phyloP scores from a whole-genome alignment of 192 early-diverging fungal genomes.

The Umbelopsis vinacea region DNA sequence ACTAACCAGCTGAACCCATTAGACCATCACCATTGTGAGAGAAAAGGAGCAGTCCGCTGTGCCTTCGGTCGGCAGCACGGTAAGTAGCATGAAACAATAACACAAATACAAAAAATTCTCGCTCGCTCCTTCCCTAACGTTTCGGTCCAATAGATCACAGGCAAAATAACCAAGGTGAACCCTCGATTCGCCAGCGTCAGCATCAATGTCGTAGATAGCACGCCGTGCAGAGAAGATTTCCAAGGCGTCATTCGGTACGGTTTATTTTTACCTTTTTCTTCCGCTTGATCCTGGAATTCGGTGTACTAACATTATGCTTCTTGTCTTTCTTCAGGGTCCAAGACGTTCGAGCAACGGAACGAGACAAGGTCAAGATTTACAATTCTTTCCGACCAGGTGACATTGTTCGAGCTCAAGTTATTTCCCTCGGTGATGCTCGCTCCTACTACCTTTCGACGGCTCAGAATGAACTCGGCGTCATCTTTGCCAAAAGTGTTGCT shows the following conservation, averaged over 20 bases:
- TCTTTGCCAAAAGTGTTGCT: conserved; percentile 87
- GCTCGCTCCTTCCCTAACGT: too few relatives aligned
- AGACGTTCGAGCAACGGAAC: conserved; percentile 93
- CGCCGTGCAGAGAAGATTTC: conserved; percentile 85
- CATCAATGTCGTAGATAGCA: conserved; percentile 88
- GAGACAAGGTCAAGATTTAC: conserved; percentile 92
- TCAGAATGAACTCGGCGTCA: conserved; percentile 91
- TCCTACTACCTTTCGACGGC: conserved; percentile 93
- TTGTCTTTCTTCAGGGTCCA: conserved; percentile 58
- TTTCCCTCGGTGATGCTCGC: conserved; percentile 92
- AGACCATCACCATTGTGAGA: conserved; percentile 61
- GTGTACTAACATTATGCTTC: too few relatives aligned
- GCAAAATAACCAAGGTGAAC: conserved; percentile 90
- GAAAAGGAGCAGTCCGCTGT: conserved; percentile 70
- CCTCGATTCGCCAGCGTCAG: conserved; percentile 82
- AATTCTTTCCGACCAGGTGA: conserved; percentile 93
- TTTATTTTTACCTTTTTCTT: neutral
- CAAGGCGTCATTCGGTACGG: conserved; percentile 81
- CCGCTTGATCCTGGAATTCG: too few relatives aligned
- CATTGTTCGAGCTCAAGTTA: conserved; percentile 83
- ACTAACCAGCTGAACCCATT: too few relatives aligned
- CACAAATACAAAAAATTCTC: too few relatives aligned
- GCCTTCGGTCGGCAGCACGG: conserved; percentile 75
- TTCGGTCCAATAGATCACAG: conserved; percentile 61
- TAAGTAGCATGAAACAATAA: conserved; percentile 30